phyloP scores from a whole-genome alignment of 2,329 filamentous ascomycete genomes.

The Bimuria novae-zelandiae region DNA sequence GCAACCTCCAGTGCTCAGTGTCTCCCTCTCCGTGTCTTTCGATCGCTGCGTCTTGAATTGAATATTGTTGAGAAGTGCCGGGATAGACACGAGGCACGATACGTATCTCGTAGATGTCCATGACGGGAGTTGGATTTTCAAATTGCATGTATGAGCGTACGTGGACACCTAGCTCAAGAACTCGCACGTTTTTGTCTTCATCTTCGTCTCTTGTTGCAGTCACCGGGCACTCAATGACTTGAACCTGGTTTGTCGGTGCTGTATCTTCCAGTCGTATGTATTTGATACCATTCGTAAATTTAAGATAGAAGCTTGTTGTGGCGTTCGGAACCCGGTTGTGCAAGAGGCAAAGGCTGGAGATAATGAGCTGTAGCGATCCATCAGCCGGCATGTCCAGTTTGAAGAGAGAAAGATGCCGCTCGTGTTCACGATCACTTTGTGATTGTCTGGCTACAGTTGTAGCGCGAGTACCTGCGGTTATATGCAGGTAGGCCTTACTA shows the following conservation, averaged over 20 bases:
- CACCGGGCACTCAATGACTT: not conserved
- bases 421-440: not conserved
- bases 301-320: slow-evolving; percentile 22
- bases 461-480: slow-evolving; percentile 6
- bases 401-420: slow-evolving; percentile 33
- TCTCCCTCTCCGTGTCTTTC: slow-evolving; percentile 21
- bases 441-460: not conserved
- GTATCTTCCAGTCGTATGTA: slow-evolving; percentile 5
- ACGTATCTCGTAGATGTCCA: slow-evolving; percentile 21
- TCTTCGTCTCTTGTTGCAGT: not conserved
- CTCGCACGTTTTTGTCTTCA: slow-evolving; percentile 2
- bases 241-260: not conserved
- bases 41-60: slow-evolving; percentile 21
- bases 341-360: slow-evolving; percentile 15
- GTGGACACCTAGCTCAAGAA: slow-evolving; percentile 33
- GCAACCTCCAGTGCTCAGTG: slow-evolving; percentile 27
- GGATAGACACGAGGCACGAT: slow-evolving; percentile 16
- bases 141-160: slow-evolving; percentile 9
- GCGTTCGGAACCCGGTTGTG: not conserved
- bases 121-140: slow-evolving; percentile 2
- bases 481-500: slow-evolving; percentile 21
- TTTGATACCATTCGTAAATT: slow-evolving; percentile 9
- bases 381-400: slow-evolving; percentile 40
- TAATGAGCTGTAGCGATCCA: slow-evolving; percentile 23
- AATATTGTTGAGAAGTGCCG: not conserved